Evolutionary conservation across 2,329 filamentous ascomycete species (phyloP).

Genomic region (Furcasterigmium furcatum): DNA sequence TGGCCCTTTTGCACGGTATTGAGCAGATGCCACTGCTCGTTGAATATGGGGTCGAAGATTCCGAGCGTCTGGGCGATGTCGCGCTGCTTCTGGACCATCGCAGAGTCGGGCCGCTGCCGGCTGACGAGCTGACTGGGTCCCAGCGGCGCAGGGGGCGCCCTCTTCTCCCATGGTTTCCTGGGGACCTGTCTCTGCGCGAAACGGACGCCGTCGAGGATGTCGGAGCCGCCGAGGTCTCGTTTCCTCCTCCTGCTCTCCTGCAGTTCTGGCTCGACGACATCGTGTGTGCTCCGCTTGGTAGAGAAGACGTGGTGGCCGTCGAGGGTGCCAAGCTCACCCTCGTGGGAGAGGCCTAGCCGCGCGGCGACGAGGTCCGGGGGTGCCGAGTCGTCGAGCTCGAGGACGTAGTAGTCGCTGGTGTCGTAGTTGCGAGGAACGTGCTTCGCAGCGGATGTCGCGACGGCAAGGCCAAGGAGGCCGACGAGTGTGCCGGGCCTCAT

Average conservation of each 20-base stretch:
- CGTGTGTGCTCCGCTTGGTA: slow-evolving; percentile 58
- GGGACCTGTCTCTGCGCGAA: slow-evolving; percentile 72
- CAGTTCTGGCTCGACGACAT: slow-evolving; percentile 54
- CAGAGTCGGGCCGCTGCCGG: slow-evolving; percentile 20
- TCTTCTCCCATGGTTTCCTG: slow-evolving; percentile 51
- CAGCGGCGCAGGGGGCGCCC: slow-evolving; percentile 31
- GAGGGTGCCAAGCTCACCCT: slow-evolving; percentile 72
- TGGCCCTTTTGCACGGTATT: slow-evolving; percentile 80
- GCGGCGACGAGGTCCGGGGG: slow-evolving; percentile 68
- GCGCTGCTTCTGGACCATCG: slow-evolving; percentile 54
- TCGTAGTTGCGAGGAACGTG: slow-evolving; percentile 68
- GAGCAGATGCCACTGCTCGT: slow-evolving; percentile 92
- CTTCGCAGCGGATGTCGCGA: slow-evolving; percentile 40
- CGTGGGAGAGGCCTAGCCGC: slow-evolving; percentile 72
- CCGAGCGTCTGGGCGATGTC: slow-evolving; percentile 62
- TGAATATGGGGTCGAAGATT: slow-evolving; percentile 88
- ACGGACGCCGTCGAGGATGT: slow-evolving; percentile 70
- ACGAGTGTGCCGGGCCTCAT: slow-evolving; percentile 54
- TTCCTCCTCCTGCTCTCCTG: slow-evolving; percentile 58
- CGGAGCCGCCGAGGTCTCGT: slow-evolving; percentile 45
- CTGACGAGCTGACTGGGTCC: slow-evolving; percentile 5
- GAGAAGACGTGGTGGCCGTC: slow-evolving; percentile 83
- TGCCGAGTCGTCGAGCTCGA: slow-evolving; percentile 69
- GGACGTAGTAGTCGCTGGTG: slow-evolving; percentile 86
- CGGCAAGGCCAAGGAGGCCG: slow-evolving; percentile 49